These are phyloP conservation scores for Dothistroma pini DNA, from an alignment of 2,329 filamentous ascomycete species.

Conservation along the genomic window DNA sequence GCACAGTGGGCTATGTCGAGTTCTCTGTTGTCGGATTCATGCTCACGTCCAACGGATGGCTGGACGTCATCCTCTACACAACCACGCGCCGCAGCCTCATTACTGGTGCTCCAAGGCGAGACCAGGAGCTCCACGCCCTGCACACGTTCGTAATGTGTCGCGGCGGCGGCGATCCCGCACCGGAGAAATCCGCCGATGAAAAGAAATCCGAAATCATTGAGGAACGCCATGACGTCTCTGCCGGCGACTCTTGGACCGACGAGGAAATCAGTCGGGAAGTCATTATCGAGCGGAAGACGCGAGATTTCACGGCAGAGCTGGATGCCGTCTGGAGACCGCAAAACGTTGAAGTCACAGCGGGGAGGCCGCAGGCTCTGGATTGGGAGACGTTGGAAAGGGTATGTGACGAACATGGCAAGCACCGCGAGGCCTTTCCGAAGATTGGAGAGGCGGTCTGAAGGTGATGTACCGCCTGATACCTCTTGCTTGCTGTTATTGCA, in stretches of 20 bases:
- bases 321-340: conserved; percentile 1
- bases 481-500: background rate
- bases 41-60: conserved; percentile 55
- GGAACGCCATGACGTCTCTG: background rate
- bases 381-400: conserved; percentile 1
- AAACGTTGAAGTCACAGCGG: background rate
- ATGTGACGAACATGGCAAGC: conserved; percentile 2
- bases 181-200: background rate
- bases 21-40: conserved; percentile 52
- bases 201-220: background rate
- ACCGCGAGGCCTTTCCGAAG: background rate
- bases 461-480: background rate
- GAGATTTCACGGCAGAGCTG: conserved; percentile 1
- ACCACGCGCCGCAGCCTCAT: conserved; percentile 43
- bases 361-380: background rate
- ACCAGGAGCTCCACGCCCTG: conserved; percentile 13
- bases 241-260: background rate
- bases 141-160: conserved; percentile 14
- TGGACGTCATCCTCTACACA: conserved; percentile 56
- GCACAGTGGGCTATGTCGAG: conserved; percentile 34
- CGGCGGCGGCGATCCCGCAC: background rate
- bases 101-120: conserved; percentile 11
- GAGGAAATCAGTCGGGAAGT: background rate
- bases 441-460: background rate
- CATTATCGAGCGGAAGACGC: conserved; percentile 1